Base-by-base conservation (phyloP, 2,329 filamentous ascomycete genomes). In the Atkinsonella texensis region DNA sequence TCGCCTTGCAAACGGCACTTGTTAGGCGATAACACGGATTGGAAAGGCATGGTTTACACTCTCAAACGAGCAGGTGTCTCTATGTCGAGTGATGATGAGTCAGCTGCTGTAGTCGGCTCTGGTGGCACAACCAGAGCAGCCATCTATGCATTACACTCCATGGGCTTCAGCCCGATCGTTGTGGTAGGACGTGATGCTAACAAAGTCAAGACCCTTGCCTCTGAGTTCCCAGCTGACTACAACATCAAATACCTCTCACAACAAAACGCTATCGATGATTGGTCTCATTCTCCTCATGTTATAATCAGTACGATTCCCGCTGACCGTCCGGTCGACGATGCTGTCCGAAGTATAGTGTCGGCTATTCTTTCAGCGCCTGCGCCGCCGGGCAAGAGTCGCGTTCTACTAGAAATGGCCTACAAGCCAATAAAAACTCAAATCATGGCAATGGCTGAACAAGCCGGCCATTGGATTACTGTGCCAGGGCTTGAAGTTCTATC, bases 371-470 rank as follows among this genome's bases (percentile, higher is more conserved):
- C 69, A 71, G 53, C 67, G 66, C 23, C 68, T 62, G 54, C 46
- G 4, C 23, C 20, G 10, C 64, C 62, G 56, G 52, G 52, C 23
- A 68, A 68, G 6, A 69, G 68, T 28, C 77, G 79, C 18, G 79
- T 93, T 12, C 69, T 97, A 54, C 70, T 97, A 3, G 93, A 98
- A 68, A 95, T 98, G 90, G 91, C 93, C 2, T 98, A 98, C 68
- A 94, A 91, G 68, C 93, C 93, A 18, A 74, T 79, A 0, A 77
- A 87, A 49, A 98, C 93, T 4, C 80, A 84, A 8, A 69, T 95
- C 58, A 96, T 97, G 83, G 78, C 86, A 64, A 72, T 96, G 63
- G 91, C 90, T 2, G 76, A 82, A 59, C 79, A 85, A 58, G 79
- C 79, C 12, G 65, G 64, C 11, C 84, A 84, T 3, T 98, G 93